Percentiles rank a stretch among this genome's conserved stretches.
phyloP scores from a whole-genome alignment of 2,329 filamentous ascomycete genomes.

The Diaporthe australafricana region DNA sequence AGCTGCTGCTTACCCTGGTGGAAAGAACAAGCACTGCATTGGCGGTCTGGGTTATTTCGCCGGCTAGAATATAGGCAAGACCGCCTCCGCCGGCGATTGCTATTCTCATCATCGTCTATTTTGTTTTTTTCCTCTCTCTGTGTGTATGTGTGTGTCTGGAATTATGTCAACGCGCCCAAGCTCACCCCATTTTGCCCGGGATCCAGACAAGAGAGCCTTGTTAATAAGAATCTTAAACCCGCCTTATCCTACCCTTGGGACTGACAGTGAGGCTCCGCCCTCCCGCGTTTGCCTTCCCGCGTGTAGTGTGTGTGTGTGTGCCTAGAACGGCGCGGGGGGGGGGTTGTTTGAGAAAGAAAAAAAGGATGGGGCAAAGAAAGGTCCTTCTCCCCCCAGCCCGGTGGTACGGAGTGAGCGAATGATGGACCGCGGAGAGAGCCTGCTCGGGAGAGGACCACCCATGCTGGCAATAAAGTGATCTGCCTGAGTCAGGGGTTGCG shows the following conservation, averaged over 20 bases:
- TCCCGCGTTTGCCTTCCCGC: conserved; percentile 18
- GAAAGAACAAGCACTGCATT: conserved; percentile 80
- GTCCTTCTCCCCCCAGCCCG: not conserved
- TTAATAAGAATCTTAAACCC: conserved; percentile 16
- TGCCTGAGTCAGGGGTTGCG: conserved; percentile 36
- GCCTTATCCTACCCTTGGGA: not conserved
- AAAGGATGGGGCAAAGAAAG: not conserved
- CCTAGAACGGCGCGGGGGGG: not conserved
- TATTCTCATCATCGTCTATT: conserved; percentile 55
- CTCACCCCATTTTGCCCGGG: conserved; percentile 29
- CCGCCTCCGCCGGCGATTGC: conserved; percentile 60
- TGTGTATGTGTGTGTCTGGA: conserved; percentile 40
- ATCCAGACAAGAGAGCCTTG: conserved; percentile 15
- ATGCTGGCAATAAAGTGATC: conserved; percentile 26
- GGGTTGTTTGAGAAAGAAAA: not conserved
- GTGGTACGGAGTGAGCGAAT: conserved; percentile 27
- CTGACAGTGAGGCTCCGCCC: conserved; percentile 18
- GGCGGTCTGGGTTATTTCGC: conserved; percentile 71
- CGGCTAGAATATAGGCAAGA: conserved; percentile 57
- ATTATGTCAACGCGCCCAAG: not conserved
- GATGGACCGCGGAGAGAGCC: conserved; percentile 24
- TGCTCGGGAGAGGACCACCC: conserved; percentile 26
- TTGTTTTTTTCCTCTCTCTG: too few species aligned
- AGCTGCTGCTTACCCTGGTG: conserved; percentile 61
- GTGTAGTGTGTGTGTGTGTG: too few species aligned